Percentiles rank a stretch among this genome's conserved stretches.
These are phyloP conservation scores for Pythium periplocum DNA, from an alignment of 352 stramenopile genomes.

Conservation along the genomic window DNA sequence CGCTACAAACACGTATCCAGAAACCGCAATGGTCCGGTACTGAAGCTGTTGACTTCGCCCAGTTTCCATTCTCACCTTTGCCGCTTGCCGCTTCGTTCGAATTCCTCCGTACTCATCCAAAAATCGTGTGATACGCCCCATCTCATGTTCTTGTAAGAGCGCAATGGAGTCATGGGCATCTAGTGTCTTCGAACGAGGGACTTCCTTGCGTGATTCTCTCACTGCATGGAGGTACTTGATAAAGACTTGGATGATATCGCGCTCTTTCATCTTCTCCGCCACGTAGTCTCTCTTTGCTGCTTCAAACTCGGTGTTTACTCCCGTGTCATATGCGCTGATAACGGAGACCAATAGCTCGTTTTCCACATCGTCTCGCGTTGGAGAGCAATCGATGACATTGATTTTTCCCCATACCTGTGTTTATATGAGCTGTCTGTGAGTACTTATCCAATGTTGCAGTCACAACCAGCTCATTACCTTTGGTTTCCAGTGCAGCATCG, in stretches of 20 bases:
- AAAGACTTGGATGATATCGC: slow-evolving; percentile 8
- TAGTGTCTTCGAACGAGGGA: background rate
- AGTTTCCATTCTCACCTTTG: slow-evolving; percentile 1
- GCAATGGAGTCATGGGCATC: background rate
- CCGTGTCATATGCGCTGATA: no score
- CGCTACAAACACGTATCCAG: no score
- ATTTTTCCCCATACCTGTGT: slow-evolving; percentile 48
- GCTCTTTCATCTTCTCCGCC: slow-evolving; percentile 1
- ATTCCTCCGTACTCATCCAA: slow-evolving; percentile 6
- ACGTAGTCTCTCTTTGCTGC: slow-evolving; percentile 14
- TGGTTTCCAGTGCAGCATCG: slow-evolving; percentile 31
- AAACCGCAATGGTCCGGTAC: no score
- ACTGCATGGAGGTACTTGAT: slow-evolving; percentile 8
- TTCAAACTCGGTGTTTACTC: slow-evolving; percentile 17
- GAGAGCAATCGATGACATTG: slow-evolving; percentile 34
- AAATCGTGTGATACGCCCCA: slow-evolving; percentile 12
- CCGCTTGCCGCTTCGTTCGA: slow-evolving; percentile 1
- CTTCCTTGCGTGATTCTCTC: no score
- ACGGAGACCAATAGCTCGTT: slow-evolving; percentile 21
- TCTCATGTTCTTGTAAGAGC: slow-evolving; percentile 14
- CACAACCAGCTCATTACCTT: slow-evolving; percentile 21
- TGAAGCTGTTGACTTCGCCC: no score
- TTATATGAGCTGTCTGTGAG: no score
- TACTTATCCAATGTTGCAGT: no score
- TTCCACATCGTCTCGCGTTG: slow-evolving; percentile 28